Base-by-base conservation (phyloP, 192 early-diverging fungal species). In the Rhizoclosmatium globosum region DNA sequence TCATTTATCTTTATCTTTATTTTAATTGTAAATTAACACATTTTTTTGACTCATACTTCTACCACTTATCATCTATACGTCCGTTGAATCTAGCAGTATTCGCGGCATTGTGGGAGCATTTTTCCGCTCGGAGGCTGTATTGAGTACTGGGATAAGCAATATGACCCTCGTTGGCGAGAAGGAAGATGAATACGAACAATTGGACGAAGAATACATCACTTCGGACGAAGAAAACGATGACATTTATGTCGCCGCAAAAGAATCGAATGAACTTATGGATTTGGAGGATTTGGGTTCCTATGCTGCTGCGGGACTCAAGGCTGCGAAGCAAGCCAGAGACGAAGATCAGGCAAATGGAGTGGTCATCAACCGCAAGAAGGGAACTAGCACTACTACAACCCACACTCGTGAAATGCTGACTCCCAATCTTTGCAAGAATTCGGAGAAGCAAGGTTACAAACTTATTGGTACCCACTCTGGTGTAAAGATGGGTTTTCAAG, bases 401-500 rank as follows among this genome's bases (percentile, higher is more conserved):
- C 81, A 3, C 74, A 79, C 68, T 4, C 87, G 90, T 48, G 93
- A 90, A 71, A 94, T 93, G 92, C 90, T 93, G 42, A 92, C 91
- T 3, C 92, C 92, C 4, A 87, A 91, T 82, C 81, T 92, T 15
- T 84, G 89, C 50, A 90, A 92, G 50, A 88, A 85, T 21, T 78
- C 92, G 31, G 91, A 90, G 45, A 94, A 94, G 74, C 92, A 93
- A 76, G 90, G 92, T 1, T 93, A 93, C 79, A 93, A 94, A 71
- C 41, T 94, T 41, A 83, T 93, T 70, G 93, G 92, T 44, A 79
- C 91, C 0, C 93, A 93, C 77, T 89, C 88, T 38, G 93, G 91
- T 38, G 92, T 94, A 44, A 94, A 93, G 82, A 87, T 94, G 46
- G 92, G 92, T 73, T 31, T 31, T 31, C 31, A 31, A 31, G 31